Percentiles rank a stretch among this genome's conserved stretches.
Evolutionary conservation across 2,329 filamentous ascomycete species (phyloP).

Genomic region (Beauveria medogensis): DNA sequence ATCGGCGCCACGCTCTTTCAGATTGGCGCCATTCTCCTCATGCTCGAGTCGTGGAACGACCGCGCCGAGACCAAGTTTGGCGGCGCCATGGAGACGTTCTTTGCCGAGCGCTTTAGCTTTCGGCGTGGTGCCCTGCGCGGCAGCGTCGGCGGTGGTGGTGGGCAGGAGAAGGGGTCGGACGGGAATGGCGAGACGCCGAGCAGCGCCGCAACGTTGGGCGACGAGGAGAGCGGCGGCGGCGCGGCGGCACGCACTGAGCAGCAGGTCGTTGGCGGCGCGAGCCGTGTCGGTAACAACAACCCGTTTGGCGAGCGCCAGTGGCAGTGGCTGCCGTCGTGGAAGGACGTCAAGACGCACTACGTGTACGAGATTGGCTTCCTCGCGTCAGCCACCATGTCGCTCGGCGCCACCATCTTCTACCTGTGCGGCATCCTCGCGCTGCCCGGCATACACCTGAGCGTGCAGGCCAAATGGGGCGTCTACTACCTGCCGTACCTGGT

Average conservation of each 20-base stretch:
- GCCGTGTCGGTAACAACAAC: background rate
- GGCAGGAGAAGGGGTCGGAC: background rate
- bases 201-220: background rate
- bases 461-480: constrained; percentile 38
- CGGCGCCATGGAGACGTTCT: constrained; percentile 43
- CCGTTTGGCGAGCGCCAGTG: constrained; percentile 29
- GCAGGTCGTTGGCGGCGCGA: background rate
- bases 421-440: constrained; percentile 54
- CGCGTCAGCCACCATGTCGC: constrained; percentile 46
- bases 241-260: background rate
- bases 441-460: constrained; percentile 46
- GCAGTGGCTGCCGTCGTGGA: constrained; percentile 49
- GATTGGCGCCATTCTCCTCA: constrained; percentile 45
- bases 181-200: background rate
- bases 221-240: background rate
- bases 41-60: constrained; percentile 53
- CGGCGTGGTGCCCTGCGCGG: background rate
- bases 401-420: constrained; percentile 57
- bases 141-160: too few relatives aligned
- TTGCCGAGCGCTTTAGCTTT: constrained; percentile 9
- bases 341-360: constrained; percentile 51
- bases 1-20: constrained; percentile 55
- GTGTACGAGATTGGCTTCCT: constrained; percentile 55
- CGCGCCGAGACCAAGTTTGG: constrained; percentile 51
- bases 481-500: constrained; percentile 53